Base-by-base conservation (phyloP, 1,139 yeast genomes). In the Yamadazyma atlantica region DNA sequence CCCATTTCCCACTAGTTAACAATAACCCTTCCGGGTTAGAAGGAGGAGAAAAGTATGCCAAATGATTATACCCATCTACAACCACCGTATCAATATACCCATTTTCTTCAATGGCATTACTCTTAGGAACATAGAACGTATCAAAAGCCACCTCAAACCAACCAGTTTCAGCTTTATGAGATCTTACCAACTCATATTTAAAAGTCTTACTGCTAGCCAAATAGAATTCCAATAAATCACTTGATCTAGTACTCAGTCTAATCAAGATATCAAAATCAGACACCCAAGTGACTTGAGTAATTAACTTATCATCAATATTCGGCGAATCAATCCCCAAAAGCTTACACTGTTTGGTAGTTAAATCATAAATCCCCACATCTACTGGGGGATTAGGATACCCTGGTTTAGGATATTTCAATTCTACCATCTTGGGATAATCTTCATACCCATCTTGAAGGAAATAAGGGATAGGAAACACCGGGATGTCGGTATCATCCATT, bases 131-230 rank as follows among this genome's bases (percentile, higher is more conserved):
- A 52, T 64, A 82, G 24, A 76, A 62, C 0, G 94, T 81, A 48
- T 82, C 79, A 45, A 83, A 86, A 7, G 87, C 76, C 28, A 90
- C 80, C 57, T 92, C 98, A 68, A 90, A 88, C 75, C 86, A 77
- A 9, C 79, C 70, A 13, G 75, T 64, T 33, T 70, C 63, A 3
- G 69, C 66, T 2, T 45, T 44, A 34, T 59, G 62, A 3, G 66
- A 56, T 43, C 81, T 62, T 10, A 71, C 60, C 32, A 59, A 66
- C 32, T 43, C 48, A 27, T 69, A 57, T 0, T 55, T 43, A 22
- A 59, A 50, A 15, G 33, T 54, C 33, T 44, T 48, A 17, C 66
- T 61, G 44, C 66, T 62, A 31, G 66, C 66, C 40, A 59, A 72
- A 57, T 57, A 71, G 33, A 60, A 64, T 44, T 64, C 74, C 43